Evolutionary conservation across 164 flowering plant species (phyloP).

Genomic region (Chimonanthus praecox): DNA sequence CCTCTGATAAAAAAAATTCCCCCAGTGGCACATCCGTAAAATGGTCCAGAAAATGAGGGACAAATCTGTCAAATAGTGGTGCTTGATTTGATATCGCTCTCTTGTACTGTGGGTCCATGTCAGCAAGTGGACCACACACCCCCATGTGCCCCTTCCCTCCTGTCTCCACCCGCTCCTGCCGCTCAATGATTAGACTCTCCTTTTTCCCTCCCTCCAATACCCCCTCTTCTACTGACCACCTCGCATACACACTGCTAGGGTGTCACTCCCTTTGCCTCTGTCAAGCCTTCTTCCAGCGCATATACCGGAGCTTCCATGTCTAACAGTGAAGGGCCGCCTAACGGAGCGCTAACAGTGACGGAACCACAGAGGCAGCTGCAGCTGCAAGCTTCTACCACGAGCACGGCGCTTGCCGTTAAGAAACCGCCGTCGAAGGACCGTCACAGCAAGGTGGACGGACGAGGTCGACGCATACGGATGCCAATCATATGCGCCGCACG

Average conservation of each 20-base stretch:
- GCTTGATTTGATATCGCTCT: background rate
- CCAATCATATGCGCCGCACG: conserved; percentile 89
- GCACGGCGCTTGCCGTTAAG: conserved; percentile 41
- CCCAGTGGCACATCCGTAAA: background rate
- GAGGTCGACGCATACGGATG: conserved; percentile 85
- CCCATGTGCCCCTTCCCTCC: conserved; percentile 78
- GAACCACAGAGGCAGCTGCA: conserved; percentile 20
- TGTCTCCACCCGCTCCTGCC: conserved; percentile 95
- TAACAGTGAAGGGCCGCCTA: conserved; percentile 4
- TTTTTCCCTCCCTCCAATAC: conserved; percentile 1
- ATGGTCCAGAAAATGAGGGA: background rate
- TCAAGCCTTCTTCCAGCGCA: background rate
- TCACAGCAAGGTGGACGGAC: conserved; percentile 88
- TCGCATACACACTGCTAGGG: background rate
- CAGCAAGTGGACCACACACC: conserved; percentile 39
- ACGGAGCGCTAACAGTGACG: conserved; percentile 35
- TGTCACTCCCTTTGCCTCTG: background rate
- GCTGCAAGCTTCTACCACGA: conserved; percentile 5
- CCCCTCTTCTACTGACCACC: background rate
- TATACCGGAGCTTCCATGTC: conserved; percentile 1
- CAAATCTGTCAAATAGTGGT: background rate
- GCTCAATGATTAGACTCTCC: conserved; percentile 60
- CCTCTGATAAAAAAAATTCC: background rate
- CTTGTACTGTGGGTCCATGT: background rate
- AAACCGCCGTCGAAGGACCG: conserved; percentile 87